phyloP scores from a whole-genome alignment of 257 asterid species.

The Haberlea rhodopensis region DNA sequence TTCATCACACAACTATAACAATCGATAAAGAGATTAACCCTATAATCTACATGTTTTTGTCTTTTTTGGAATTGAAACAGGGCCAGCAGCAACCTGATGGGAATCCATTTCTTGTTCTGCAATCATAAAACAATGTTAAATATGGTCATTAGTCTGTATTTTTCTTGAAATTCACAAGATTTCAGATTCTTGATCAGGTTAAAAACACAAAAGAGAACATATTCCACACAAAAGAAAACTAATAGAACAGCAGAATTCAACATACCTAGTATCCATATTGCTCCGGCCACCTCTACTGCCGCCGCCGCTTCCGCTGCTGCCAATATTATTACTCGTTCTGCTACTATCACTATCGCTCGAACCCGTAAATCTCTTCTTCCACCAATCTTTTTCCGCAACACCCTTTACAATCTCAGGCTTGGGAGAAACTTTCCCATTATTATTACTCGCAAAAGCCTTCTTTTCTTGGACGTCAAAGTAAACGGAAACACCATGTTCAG shows the following conservation, averaged over 20 bases:
- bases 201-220: too few relatives aligned
- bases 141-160: neutral
- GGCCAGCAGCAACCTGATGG: conserved; percentile 38
- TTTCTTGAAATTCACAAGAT: too few relatives aligned
- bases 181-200: too few relatives aligned
- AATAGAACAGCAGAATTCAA: neutral
- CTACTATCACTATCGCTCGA: conserved; percentile 60
- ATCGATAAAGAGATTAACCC: neutral
- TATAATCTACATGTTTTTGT: conserved; percentile 31
- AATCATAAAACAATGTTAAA: conserved; percentile 13
- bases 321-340: conserved; percentile 29
- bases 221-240: neutral
- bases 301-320: conserved; percentile 34
- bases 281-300: conserved; percentile 28
- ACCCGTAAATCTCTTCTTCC: conserved; percentile 60
- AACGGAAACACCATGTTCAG: conserved; percentile 64
- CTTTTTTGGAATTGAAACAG: conserved; percentile 33
- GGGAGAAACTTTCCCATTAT: conserved; percentile 45
- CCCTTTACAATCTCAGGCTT: conserved; percentile 42
- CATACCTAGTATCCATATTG: conserved; percentile 28
- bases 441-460: conserved; percentile 23
- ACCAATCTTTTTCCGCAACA: conserved; percentile 60
- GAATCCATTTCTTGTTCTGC: conserved; percentile 49
- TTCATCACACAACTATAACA: conserved; percentile 11
- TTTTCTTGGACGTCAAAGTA: conserved; percentile 42